Evolutionary conservation across 805 yeast genomes (phyloP), one percentile per base, ranked within the genome.

Genomic region (Candida nonsorbophila): DNA sequence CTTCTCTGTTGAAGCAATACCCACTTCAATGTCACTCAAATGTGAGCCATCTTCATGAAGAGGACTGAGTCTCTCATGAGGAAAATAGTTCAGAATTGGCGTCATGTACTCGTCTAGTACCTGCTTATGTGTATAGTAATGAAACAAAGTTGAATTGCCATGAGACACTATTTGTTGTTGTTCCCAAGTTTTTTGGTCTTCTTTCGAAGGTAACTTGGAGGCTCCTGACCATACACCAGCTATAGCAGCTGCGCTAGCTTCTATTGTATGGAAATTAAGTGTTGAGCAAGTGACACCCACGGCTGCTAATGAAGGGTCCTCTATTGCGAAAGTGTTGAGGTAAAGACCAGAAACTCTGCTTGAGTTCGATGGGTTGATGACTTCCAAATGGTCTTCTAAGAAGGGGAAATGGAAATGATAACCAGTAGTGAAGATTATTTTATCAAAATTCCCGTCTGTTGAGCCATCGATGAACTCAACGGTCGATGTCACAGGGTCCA

Each of bases 211-310:
- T 15, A 72, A 44, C 7, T 37, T 9, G 15, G 45, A 51, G 16
- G 53, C 52, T 5, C 49, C 49, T 2, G 74, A 55, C 74, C 77
- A 74, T 4, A 71, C 67, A n/a, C 79, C 79, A 10, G 75, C 73
- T 28, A 74, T 53, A 0, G 77, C 76, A n/a, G 74, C 69, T 2
- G 76, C 72, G 26, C 60, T 51, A 2, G 68, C 55, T 41, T 74
- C 80, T 38, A 72, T 67, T 10, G 69, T 58, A 28, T 69, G 67
- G 53, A 71, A 72, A 37, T 65, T 60, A 15, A 69, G 42, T 2
- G 68, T 63, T 1, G 73, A 60, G 2, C 66, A 42, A 10, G 69
- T 51, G 6, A 56, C 52, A 0, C 74, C 72, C 14, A 55, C 55
- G 4, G 57, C 42, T 1, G 67, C 69, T 14, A 68, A 44, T 0